These are phyloP conservation scores for Fusarium camptoceras DNA, from an alignment of 2,329 filamentous ascomycete species.

Conservation along the genomic window DNA sequence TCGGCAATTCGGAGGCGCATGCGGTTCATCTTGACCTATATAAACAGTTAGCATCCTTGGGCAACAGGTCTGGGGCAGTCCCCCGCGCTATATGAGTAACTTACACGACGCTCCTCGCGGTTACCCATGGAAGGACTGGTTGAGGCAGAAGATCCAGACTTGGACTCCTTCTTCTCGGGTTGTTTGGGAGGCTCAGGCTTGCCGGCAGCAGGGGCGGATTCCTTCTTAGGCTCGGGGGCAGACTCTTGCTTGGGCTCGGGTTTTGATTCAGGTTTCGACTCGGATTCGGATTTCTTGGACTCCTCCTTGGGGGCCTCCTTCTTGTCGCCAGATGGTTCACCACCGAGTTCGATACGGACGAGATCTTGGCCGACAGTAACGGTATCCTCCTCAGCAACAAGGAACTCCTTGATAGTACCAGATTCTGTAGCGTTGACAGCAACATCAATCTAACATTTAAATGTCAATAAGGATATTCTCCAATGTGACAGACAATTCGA, in stretches of 20 bases:
- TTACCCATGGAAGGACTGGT: conserved; percentile 66
- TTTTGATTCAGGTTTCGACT: conserved; percentile 53
- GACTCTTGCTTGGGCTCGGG: conserved; percentile 49
- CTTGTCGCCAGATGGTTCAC: conserved; percentile 57
- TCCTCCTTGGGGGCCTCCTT: conserved; percentile 50
- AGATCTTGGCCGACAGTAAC: conserved; percentile 95
- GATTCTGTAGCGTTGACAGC: conserved; percentile 93
- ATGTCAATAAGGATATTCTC: conserved; percentile 15
- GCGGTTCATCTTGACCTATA: conserved; percentile 98
- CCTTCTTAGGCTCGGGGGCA: conserved; percentile 52
- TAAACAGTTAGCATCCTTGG: conserved; percentile 11
- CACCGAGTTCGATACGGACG: conserved; percentile 85
- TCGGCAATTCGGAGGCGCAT: conserved; percentile 98
- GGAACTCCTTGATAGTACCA: conserved; percentile 90
- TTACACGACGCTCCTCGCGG: conserved; percentile 88
- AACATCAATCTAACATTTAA: conserved; percentile 81
- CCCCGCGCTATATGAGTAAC: conserved; percentile 49
- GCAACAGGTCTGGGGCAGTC: not conserved
- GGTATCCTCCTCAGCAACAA: conserved; percentile 94
- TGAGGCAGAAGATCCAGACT: conserved; percentile 35
- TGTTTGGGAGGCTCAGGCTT: conserved; percentile 42
- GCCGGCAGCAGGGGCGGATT: conserved; percentile 42
- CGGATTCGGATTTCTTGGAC: conserved; percentile 47
- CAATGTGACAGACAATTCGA: not conserved
- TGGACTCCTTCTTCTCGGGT: conserved; percentile 46